Conservation (phyloP, 306 rosid genomes). For the Senna siamea region DNA sequence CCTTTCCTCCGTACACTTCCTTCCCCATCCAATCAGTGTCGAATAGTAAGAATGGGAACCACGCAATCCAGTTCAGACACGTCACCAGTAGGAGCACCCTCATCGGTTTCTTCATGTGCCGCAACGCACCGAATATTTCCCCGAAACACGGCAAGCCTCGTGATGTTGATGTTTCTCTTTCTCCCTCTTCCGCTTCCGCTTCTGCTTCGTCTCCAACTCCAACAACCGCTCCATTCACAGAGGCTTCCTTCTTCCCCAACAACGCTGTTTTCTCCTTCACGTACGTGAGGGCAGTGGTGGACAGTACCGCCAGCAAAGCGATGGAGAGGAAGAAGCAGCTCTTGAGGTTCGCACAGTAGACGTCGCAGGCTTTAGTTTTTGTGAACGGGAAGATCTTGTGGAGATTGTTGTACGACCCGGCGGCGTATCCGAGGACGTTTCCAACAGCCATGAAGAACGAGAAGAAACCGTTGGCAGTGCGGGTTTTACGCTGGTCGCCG, state of each 20-base stretch:
- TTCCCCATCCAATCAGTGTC: constrained; percentile 92
- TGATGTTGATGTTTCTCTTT: not conserved
- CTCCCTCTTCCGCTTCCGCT: not conserved
- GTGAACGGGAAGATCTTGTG: constrained; percentile 58
- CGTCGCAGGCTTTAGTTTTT: constrained; percentile 56
- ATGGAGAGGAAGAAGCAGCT: constrained; percentile 75
- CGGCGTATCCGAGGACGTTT: constrained; percentile 65
- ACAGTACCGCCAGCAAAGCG: constrained; percentile 13
- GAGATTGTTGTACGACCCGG: constrained; percentile 53
- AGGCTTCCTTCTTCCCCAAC: not conserved
- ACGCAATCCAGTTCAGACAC: constrained; percentile 70
- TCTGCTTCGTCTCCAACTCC: not conserved
- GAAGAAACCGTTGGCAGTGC: constrained; percentile 47
- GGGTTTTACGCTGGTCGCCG: constrained; percentile 42
- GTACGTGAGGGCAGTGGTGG: constrained; percentile 25
- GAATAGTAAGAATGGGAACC: constrained; percentile 74
- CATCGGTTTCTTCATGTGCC: constrained; percentile 59
- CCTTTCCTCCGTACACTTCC: constrained; percentile 76
- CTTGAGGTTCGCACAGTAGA: constrained; percentile 75
- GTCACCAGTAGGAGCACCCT: constrained; percentile 67
- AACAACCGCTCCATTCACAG: not conserved
- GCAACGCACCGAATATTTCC: constrained; percentile 43
- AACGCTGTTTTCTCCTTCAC: constrained; percentile 42
- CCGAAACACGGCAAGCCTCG: constrained; percentile 34
- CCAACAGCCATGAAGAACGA: constrained; percentile 84